Evolutionary conservation across 2,329 filamentous ascomycete genomes (phyloP).

Genomic region (Botrytis hyacinthi): DNA sequence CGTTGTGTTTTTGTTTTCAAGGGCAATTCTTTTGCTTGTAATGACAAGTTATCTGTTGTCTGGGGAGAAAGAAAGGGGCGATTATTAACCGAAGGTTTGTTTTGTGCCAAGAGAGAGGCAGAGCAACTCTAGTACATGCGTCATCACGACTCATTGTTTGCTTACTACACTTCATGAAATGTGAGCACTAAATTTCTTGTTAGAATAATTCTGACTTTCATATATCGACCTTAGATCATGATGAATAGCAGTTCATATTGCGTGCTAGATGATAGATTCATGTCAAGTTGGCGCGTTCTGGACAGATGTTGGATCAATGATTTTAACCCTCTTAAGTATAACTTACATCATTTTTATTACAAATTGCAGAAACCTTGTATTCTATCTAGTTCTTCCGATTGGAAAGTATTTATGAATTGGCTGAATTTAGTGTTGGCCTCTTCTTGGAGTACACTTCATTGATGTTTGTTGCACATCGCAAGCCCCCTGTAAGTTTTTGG

Average conservation of each 20-base stretch:
- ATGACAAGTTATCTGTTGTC: background rate
- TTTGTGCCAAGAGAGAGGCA: background rate
- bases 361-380: background rate
- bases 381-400: no score
- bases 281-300: background rate
- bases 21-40: background rate
- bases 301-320: background rate
- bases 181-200: background rate
- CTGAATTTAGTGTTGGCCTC: background rate
- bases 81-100: slow-evolving; percentile 5
- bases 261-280: background rate
- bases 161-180: background rate
- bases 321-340: background rate
- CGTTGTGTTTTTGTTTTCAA: background rate
- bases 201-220: no score
- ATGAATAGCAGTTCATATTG: background rate
- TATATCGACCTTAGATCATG: background rate
- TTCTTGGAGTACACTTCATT: background rate
- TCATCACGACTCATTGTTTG: background rate
- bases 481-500: background rate
- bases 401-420: background rate
- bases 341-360: background rate
- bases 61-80: background rate
- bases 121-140: background rate
- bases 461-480: background rate